Evolutionary conservation across 2,329 filamentous ascomycete species (phyloP).

Genomic region (Aspergillus spinulosporus): DNA sequence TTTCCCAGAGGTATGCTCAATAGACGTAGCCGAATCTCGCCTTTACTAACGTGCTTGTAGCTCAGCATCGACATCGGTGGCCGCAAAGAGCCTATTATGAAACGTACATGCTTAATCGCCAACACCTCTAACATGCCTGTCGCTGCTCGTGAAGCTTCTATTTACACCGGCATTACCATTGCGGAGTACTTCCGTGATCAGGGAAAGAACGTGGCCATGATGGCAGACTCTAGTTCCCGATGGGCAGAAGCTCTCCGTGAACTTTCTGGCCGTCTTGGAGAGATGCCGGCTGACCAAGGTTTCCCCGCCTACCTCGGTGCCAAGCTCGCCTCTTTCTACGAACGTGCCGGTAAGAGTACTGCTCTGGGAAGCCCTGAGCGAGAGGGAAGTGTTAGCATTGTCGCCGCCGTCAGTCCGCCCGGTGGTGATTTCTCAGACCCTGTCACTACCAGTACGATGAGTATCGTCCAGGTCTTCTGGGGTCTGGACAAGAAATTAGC

Average conservation of each 20-base stretch:
- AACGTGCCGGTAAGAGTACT: conserved; percentile 86
- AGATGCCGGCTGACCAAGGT: conserved; percentile 99
- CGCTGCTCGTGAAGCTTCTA: conserved; percentile 95
- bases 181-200: conserved; percentile 97
- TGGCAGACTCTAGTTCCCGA: conserved; percentile 96
- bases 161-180: conserved; percentile 94
- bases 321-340: conserved; percentile 98
- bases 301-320: conserved; percentile 97
- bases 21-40: background rate
- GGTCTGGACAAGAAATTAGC: conserved; percentile 99
- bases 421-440: conserved; percentile 99
- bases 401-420: conserved; percentile 93
- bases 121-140: conserved; percentile 99
- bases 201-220: conserved; percentile 98
- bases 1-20: conserved; percentile 72
- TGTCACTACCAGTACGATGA: conserved; percentile 86
- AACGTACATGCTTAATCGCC: conserved; percentile 96
- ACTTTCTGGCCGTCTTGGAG: conserved; percentile 95
- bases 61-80: conserved; percentile 92
- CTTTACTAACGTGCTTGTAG: conserved; percentile 37
- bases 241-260: conserved; percentile 99
- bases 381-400: conserved; percentile 91
- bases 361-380: conserved; percentile 86
- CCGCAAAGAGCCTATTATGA: conserved; percentile 98
- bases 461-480: conserved; percentile 99